A percentile compares a stretch with the other conserved stretches of the same genome.
These are phyloP conservation scores for Melampsora americana DNA, from an alignment of 1,284 basidiomycete genomes.

Conservation along the genomic window DNA sequence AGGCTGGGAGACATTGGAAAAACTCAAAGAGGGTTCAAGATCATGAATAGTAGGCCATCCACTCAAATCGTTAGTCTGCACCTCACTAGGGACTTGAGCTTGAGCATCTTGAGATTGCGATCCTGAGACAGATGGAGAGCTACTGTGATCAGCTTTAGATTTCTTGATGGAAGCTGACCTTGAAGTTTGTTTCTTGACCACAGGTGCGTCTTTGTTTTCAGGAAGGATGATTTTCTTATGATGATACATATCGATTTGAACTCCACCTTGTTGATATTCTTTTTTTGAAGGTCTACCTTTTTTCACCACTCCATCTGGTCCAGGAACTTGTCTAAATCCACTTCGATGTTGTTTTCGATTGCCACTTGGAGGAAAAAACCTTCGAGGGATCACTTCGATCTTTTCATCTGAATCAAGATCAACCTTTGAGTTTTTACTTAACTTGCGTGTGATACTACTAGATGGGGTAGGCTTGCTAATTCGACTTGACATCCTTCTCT, in stretches of 20 bases:
- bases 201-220: background rate
- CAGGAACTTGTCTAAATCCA: conserved; percentile 32
- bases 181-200: background rate
- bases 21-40: background rate
- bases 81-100: background rate
- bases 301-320: conserved; percentile 30
- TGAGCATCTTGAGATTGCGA: background rate
- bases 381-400: background rate
- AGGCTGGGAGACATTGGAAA: background rate
- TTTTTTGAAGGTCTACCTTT: conserved; percentile 40
- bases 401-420: background rate
- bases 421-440: background rate
- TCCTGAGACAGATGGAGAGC: background rate
- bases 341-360: conserved; percentile 38
- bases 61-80: background rate
- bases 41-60: too few relatives aligned
- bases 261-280: conserved; percentile 22
- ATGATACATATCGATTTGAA: conserved; percentile 39
- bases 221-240: conserved; percentile 25
- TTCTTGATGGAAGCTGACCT: background rate
- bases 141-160: background rate
- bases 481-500: too few relatives aligned
- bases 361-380: conserved; percentile 26
- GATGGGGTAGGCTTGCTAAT: background rate
- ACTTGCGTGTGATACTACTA: conserved; percentile 4